Evolutionary conservation across 768 basidiomycete species (phyloP).

Genomic region (Hypholoma sublateritium): DNA sequence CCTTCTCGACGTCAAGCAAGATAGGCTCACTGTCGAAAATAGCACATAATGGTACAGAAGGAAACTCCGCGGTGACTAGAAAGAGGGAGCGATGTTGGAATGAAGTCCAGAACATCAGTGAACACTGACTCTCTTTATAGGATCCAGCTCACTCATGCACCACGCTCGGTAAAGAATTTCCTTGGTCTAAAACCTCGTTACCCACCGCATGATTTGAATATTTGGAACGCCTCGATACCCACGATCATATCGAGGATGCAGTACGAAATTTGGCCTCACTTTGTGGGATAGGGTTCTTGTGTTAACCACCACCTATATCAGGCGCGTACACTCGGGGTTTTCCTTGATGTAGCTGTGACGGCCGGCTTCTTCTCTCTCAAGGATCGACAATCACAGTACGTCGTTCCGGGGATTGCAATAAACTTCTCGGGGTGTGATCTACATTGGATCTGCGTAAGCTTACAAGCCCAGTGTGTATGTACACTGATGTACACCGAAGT

Average conservation of each 20-base stretch:
- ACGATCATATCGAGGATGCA: conserved; percentile 11
- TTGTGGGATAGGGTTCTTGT: conserved; percentile 9
- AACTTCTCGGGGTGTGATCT: conserved; percentile 6
- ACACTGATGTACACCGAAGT: not conserved
- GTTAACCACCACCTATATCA: conserved; percentile 11
- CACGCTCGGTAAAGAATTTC: conserved; percentile 6
- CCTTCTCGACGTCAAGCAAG: not conserved
- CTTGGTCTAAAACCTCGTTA: conserved; percentile 15
- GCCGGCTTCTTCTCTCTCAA: conserved; percentile 4
- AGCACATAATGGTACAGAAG: conserved; percentile 45
- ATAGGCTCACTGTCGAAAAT: conserved; percentile 53
- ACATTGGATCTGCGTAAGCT: conserved; percentile 7
- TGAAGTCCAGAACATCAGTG: not conserved
- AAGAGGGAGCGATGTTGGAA: conserved; percentile 5
- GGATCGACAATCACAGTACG: conserved; percentile 9
- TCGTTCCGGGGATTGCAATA: conserved; percentile 5
- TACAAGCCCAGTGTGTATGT: not conserved
- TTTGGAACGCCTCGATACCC: conserved; percentile 6
- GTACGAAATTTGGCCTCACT: conserved; percentile 3
- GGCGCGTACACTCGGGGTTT: conserved; percentile 11
- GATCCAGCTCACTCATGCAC: conserved; percentile 7
- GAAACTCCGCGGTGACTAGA: not conserved
- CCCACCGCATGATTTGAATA: conserved; percentile 18
- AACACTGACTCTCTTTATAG: conserved; percentile 23
- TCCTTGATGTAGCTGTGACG: conserved; percentile 7